Conservation (phyloP, 768 basidiomycete genomes). For the Tricholoma terreum region DNA sequence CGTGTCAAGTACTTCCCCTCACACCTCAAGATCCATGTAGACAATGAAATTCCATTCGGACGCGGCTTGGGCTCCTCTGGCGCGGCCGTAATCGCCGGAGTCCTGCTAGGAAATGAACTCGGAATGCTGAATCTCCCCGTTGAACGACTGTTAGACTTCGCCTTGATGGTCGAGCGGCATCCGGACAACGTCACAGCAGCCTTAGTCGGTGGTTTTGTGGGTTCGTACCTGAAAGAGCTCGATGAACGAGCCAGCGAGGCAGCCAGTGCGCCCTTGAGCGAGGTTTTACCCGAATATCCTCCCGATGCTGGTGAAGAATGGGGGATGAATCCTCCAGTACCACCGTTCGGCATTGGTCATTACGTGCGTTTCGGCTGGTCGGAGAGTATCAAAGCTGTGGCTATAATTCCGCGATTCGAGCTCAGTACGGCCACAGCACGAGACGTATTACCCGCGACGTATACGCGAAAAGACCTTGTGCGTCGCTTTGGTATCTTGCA, state of each 20-base stretch:
- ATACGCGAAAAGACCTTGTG: constrained; percentile 90
- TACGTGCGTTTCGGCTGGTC: constrained; percentile 90
- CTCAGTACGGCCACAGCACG: constrained; percentile 94
- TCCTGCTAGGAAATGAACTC: constrained; percentile 83
- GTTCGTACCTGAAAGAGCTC: constrained; percentile 90
- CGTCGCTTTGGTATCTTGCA: constrained; percentile 25
- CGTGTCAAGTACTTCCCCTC: constrained; percentile 71
- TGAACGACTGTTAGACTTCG: constrained; percentile 86
- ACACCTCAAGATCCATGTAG: constrained; percentile 66
- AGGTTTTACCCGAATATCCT: constrained; percentile 96
- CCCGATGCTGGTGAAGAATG: constrained; percentile 88
- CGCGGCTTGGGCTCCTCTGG: constrained; percentile 97
- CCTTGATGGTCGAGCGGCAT: constrained; percentile 98
- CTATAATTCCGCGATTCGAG: constrained; percentile 94
- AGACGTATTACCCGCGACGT: constrained; percentile 78
- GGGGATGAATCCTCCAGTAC: constrained; percentile 84
- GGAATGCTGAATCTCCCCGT: constrained; percentile 67
- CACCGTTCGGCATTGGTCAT: constrained; percentile 90
- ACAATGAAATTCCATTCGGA: constrained; percentile 97
- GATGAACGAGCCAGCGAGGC: constrained; percentile 77
- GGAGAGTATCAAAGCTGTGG: constrained; percentile 81
- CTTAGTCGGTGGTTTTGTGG: constrained; percentile 94
- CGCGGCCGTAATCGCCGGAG: constrained; percentile 98
- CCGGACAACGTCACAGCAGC: constrained; percentile 99
- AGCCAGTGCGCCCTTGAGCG: constrained; percentile 88